Conservation (phyloP, 225 moss, liverwort and hornwort genomes). For the Marchantia paleacea region DNA sequence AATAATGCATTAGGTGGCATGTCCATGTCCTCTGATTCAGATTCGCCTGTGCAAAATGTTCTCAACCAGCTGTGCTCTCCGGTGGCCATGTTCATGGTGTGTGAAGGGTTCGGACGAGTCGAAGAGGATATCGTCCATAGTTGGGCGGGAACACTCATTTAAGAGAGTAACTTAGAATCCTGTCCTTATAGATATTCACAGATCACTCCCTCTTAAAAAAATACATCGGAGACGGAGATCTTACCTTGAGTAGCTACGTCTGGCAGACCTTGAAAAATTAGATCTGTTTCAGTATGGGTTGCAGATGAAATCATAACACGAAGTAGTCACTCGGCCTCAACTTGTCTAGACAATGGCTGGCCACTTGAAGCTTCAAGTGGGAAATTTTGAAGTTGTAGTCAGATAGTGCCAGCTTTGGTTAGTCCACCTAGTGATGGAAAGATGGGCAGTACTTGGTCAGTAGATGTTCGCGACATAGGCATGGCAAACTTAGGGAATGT, state of each 20-base stretch:
- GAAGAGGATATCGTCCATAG: not conserved
- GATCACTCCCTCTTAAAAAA: not conserved
- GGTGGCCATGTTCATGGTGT: not conserved
- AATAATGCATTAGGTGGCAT: not conserved
- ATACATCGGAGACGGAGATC: not conserved
- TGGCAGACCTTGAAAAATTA: not conserved
- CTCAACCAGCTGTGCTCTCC: not conserved
- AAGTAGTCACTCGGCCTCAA: not conserved
- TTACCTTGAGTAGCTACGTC: not conserved
- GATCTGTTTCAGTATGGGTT: not conserved
- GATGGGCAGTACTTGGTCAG: no score
- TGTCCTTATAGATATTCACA: not conserved
- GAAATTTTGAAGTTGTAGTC: no score
- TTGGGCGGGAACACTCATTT: not conserved
- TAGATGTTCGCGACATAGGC: no score
- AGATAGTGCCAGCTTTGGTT: no score
- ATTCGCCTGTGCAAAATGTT: not conserved
- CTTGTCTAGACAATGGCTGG: not conserved
- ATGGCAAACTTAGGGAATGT: not conserved
- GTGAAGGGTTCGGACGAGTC: not conserved
- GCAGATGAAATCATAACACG: not conserved
- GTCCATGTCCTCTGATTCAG: conserved; percentile 1
- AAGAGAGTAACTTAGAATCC: not conserved
- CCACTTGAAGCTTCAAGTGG: not conserved
- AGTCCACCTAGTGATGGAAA: no score